phyloP scores from a whole-genome alignment of 768 basidiomycete genomes.

The Phaeotremella skinneri region DNA sequence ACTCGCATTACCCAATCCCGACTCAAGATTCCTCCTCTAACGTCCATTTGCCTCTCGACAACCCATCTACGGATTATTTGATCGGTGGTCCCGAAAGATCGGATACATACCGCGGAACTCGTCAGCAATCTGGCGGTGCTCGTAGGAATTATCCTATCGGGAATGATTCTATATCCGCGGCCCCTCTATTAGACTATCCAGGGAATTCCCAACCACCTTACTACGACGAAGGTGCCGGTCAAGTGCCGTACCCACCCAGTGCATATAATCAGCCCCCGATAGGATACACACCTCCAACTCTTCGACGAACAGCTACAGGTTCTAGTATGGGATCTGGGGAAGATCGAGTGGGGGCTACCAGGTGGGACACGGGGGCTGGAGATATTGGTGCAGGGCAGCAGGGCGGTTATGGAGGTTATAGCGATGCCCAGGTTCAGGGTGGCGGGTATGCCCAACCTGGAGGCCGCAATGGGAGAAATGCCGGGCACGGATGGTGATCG shows the following conservation, averaged over 20 bases:
- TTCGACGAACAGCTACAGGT: conserved; percentile 14
- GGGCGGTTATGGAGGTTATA: background rate
- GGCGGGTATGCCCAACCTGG: too few relatives aligned
- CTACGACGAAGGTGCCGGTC: conserved; percentile 1
- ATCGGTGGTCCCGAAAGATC: conserved; percentile 9
- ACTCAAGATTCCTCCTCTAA: conserved; percentile 23
- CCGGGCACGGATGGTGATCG: background rate
- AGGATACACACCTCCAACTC: conserved; percentile 39
- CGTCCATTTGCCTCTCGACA: conserved; percentile 31
- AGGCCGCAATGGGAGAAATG: background rate
- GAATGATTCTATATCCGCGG: conserved; percentile 20
- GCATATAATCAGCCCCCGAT: conserved; percentile 40
- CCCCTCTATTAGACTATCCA: conserved; percentile 33
- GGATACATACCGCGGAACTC: conserved; percentile 11
- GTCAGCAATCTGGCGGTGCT: conserved; percentile 8
- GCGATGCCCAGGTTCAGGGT: background rate
- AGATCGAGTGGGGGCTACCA: background rate
- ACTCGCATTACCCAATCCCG: conserved; percentile 31
- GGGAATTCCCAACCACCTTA: conserved; percentile 12
- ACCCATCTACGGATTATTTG: conserved; percentile 42
- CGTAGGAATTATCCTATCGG: conserved; percentile 1
- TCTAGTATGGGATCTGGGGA: background rate
- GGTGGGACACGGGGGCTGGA: background rate
- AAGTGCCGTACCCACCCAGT: conserved; percentile 40
- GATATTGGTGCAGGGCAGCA: background rate